These are phyloP conservation scores for Lagenidium giganteum DNA, from an alignment of 352 stramenopile species.

Conservation along the genomic window DNA sequence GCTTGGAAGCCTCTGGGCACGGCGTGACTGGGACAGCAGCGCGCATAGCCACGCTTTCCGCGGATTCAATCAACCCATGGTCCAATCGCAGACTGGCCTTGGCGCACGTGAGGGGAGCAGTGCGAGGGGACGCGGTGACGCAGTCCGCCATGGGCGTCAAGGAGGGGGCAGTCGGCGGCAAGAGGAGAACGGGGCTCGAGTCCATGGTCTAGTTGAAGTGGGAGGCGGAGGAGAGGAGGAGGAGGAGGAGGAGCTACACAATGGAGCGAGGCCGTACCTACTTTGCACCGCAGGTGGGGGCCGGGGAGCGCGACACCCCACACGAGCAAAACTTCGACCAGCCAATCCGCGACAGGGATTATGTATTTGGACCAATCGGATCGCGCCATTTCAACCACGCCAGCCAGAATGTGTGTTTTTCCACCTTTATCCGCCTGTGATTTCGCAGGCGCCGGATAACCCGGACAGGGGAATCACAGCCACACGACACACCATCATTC, in stretches of 20 bases:
- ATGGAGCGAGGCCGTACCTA: slow-evolving; percentile 16
- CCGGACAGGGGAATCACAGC: too few species aligned
- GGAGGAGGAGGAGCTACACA: slow-evolving; percentile 5
- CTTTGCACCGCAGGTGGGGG: slow-evolving; percentile 14
- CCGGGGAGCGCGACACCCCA: slow-evolving; percentile 14
- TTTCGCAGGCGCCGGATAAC: slow-evolving; percentile 10
- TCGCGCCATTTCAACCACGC: background rate
- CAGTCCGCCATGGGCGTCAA: slow-evolving; percentile 9
- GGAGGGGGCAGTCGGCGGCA: slow-evolving; percentile 13
- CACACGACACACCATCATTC: slow-evolving; percentile 16
- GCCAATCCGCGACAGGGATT: slow-evolving; percentile 12
- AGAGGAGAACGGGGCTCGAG: slow-evolving; percentile 20
- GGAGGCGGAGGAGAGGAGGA: slow-evolving; percentile 6
- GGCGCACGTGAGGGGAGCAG: too few species aligned
- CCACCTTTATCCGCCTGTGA: slow-evolving; percentile 8
- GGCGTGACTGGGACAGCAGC: slow-evolving; percentile 1
- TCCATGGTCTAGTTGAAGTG: slow-evolving; percentile 15
- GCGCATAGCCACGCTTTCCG: slow-evolving; percentile 4
- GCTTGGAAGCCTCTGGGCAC: background rate
- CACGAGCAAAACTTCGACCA: slow-evolving; percentile 7
- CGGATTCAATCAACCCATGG: slow-evolving; percentile 1
- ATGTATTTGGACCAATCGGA: slow-evolving; percentile 17
- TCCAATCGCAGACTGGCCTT: slow-evolving; percentile 8
- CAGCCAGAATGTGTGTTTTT: slow-evolving; percentile 19
- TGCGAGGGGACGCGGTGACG: too few species aligned